Conservation (phyloP, 2,329 filamentous ascomycete species). For the Rhexocercosporidium sp. region DNA sequence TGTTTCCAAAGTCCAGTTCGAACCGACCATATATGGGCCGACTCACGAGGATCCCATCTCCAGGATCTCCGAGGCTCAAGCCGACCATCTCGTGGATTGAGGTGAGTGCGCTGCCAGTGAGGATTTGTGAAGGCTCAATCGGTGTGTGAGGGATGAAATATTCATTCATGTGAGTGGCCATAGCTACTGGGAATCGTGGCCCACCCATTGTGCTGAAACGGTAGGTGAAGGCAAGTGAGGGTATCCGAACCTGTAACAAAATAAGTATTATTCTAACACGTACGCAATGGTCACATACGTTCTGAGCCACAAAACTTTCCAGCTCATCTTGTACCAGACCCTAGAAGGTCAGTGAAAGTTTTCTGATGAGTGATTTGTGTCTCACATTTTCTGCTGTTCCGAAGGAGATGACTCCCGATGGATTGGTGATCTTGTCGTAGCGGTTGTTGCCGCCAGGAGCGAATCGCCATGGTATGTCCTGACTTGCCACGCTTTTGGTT, state of each 20-base stretch:
- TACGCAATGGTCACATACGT: constrained; percentile 21
- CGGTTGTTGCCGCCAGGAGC: constrained; percentile 25
- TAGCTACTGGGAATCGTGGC: constrained; percentile 45
- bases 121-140: constrained; percentile 45
- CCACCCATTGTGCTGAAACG: constrained; percentile 46
- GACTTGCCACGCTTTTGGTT: constrained; percentile 14
- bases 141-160: constrained; percentile 45
- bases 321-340: constrained; percentile 46
- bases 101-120: constrained; percentile 49
- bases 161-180: constrained; percentile 49
- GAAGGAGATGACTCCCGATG: constrained; percentile 31
- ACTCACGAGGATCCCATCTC: constrained; percentile 52
- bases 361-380: neutral
- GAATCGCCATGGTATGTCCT: constrained; percentile 29
- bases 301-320: constrained; percentile 45
- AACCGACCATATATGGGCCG: constrained; percentile 55
- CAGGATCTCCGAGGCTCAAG: constrained; percentile 48
- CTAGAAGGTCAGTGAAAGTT: constrained; percentile 33
- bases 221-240: constrained; percentile 47
- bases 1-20: constrained; percentile 52
- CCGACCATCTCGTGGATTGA: constrained; percentile 50
- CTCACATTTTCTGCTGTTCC: constrained; percentile 32
- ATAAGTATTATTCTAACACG: neutral
- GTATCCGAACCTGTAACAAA: constrained; percentile 39
- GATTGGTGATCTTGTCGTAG: constrained; percentile 30